Base-by-base conservation (phyloP, 441 rosid species). In the Biscutella auriculata region DNA sequence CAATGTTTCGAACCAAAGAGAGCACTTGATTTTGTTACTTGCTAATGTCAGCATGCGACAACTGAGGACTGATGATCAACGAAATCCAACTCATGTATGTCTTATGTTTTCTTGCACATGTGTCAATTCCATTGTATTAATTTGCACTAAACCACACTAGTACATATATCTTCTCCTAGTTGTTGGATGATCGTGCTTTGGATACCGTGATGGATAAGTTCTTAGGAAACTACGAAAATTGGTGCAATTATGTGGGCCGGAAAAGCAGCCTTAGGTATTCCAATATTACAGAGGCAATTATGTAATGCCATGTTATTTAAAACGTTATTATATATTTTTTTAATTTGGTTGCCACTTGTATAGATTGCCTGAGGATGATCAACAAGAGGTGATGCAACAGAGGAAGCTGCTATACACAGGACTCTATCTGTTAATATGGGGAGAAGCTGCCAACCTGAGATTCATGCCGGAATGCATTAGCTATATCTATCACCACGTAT, bases 391-490 rank as follows among this genome's bases (percentile, higher is more conserved):
- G n/a, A n/a, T n/a, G 17, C 97, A 89, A 48, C 97, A 89, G 60
- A 84, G 97, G n/a, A 89, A 86, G 57, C 72, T 89, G 60, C 77
- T 89, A 1, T 89, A 86, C 71, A 86, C 86, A 87, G 95, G 88
- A 53, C 74, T 89, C 15, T 84, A 84, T 79, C 95, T 89, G 69
- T 73, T 89, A 54, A 91, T 91, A 35, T 87, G 96, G 97, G 97
- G 97, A 16, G 97, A 91, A 73, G 95, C 96, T 62, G 97, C 96
- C 30, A 91, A 91, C 70, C 68, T 91, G 73, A 83, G 96, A 80
- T 91, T 85, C 76, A 85, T 91, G 95, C 96, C 97, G 8, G 96
- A 87, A 68, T 91, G 97, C 73, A 79, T 91, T 41, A 87, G 96
- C 76, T 91, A 85, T 53, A 85, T 91, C 30, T 87, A 91, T 75